Evolutionary conservation across 371 early-diverging fungal genomes (phyloP), one percentile per base, ranked within the genome.

Genomic region (Vairimorpha necatrix): DNA sequence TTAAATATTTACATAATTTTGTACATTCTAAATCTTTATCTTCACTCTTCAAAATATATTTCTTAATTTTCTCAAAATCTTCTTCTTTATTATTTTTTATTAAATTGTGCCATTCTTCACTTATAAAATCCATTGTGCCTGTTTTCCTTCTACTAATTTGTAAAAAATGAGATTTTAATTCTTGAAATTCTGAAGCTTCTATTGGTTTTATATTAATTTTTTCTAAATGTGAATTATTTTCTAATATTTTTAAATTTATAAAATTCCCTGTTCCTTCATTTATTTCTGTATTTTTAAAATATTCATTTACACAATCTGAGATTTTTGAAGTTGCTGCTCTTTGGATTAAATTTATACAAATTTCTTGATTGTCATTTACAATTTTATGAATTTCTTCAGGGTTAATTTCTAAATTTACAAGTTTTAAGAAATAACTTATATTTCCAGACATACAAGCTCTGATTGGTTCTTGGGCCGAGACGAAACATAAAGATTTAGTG

Each of bases 181-280:
- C 84, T 36, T 84, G 82, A 73, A 79, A 84, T 61, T 86, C 84
- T 24, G 48, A 66, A 33, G 77, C 71, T 22, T 80, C 83, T n/a
- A 84, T 65, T 13, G 80, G 67, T 38, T 80, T 72, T 16, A 84
- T 75, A 48, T 34, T 56, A 2, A 80, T 69, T 46, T 79, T 79
- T 26, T 84, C 72, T 33, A 75, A 6, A 67, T 83, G 78, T 26
- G 60, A 63, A 30, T 67, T 67, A 38, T 82, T 74, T 7, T 67
- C 62, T 50, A 79, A 54, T 34, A 79, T 69, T 72, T 74, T 54
- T 60, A 84, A 62, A 66, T 66, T 47, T 32, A 76, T 38, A 67
- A 62, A 24, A 22, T 65, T 33, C 50, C 68, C 32, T 28, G 65
- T 70, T 28, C 74, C 53, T 11, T 11, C 28, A 1, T 32, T 42